Conservation (phyloP, 2,329 filamentous ascomycete species). For the Penicillium sp. region DNA sequence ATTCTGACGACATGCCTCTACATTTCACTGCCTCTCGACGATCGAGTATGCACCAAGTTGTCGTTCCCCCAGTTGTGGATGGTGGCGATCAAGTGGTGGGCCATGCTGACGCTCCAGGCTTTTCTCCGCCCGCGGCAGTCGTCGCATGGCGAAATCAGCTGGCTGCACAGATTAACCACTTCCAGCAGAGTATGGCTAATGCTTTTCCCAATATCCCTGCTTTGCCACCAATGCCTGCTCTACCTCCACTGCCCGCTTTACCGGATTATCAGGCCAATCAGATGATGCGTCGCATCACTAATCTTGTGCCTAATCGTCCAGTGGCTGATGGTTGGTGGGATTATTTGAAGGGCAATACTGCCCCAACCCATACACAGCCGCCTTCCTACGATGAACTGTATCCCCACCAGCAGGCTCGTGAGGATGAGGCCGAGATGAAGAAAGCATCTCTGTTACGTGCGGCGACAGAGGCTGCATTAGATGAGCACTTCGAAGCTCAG, state of each 20-base stretch:
- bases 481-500: conserved; percentile 46
- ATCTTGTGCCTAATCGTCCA: conserved; percentile 68
- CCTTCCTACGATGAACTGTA: conserved; percentile 80
- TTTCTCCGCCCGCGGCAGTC: conserved; percentile 62
- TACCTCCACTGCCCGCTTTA: conserved; percentile 54
- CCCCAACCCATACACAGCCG: conserved; percentile 55
- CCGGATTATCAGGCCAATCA: conserved; percentile 73
- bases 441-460: conserved; percentile 45
- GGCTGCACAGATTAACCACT: conserved; percentile 70
- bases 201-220: conserved; percentile 62
- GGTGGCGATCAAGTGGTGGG: conserved; percentile 27
- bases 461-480: conserved; percentile 44
- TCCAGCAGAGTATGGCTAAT: conserved; percentile 69
- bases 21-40: conserved; percentile 35
- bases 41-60: conserved; percentile 38
- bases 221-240: conserved; percentile 59
- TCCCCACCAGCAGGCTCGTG: conserved; percentile 47
- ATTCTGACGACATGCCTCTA: conserved; percentile 20
- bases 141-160: conserved; percentile 72
- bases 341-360: conserved; percentile 54
- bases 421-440: conserved; percentile 43
- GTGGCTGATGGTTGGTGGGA: conserved; percentile 66
- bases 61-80: conserved; percentile 22
- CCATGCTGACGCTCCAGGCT: conserved; percentile 30
- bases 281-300: conserved; percentile 70